Conservation (phyloP, 2,329 filamentous ascomycete species). For the Fusarium heterosporum region DNA sequence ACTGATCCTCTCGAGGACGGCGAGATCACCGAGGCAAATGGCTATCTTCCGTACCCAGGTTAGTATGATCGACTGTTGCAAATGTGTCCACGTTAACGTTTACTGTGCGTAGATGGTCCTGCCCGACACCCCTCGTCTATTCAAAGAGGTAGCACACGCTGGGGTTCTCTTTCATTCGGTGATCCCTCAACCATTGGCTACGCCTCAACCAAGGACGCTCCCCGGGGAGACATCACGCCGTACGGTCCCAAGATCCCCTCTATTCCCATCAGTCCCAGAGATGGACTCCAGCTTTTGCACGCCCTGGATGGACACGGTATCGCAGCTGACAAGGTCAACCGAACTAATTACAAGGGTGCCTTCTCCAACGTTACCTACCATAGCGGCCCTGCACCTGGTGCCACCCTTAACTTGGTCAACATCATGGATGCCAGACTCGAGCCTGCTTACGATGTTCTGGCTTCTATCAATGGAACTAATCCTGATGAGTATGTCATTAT, state of each 20-base stretch:
- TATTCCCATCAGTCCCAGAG: conserved; percentile 28
- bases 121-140: conserved; percentile 36
- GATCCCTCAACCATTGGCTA: conserved; percentile 40
- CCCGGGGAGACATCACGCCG: conserved; percentile 21
- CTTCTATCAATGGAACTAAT: conserved; percentile 55
- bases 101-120: conserved; percentile 9
- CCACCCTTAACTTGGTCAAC: conserved; percentile 15
- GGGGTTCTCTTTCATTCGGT: conserved; percentile 36
- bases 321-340: conserved; percentile 15
- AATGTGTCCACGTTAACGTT: neutral
- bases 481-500: conserved; percentile 59
- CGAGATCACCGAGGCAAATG: conserved; percentile 33
- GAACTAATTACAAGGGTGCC: conserved; percentile 30
- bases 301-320: conserved; percentile 23
- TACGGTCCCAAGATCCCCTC: conserved; percentile 36
- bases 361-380: conserved; percentile 32
- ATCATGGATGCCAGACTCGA: conserved; percentile 32
- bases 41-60: conserved; percentile 30
- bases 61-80: accelerated
- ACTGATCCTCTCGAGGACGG: conserved; percentile 27
- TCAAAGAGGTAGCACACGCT: conserved; percentile 35
- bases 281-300: conserved; percentile 19
- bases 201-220: conserved; percentile 33
- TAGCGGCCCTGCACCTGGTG: conserved; percentile 28
- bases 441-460: conserved; percentile 52